phyloP scores from a whole-genome alignment of 2,329 filamentous ascomycete species.

The Ceratocystis harringtonii region DNA sequence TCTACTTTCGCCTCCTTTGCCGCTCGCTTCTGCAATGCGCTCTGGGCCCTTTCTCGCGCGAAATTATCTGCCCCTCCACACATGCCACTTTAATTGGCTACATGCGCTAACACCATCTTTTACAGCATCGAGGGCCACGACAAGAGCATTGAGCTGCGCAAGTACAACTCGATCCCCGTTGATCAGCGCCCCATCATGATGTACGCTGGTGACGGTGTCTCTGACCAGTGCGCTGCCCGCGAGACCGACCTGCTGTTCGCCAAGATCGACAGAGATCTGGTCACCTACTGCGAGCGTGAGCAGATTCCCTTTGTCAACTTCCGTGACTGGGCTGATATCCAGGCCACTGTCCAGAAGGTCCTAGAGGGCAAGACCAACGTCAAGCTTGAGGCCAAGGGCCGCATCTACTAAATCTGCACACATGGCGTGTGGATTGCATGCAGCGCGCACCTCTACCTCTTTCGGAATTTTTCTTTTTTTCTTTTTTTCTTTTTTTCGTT shows the following conservation, averaged over 20 bases:
- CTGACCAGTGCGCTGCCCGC: conserved; percentile 76
- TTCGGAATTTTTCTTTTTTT: background rate
- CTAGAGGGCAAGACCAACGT: conserved; percentile 55
- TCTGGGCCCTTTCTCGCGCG: background rate
- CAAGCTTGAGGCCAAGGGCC: conserved; percentile 48
- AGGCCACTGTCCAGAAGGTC: conserved; percentile 61
- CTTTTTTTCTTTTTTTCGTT: background rate
- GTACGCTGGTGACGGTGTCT: conserved; percentile 91
- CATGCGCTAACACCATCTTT: background rate
- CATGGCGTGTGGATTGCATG: conserved; percentile 1
- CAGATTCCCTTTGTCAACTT: conserved; percentile 80
- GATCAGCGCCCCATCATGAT: conserved; percentile 63
- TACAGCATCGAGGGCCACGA: conserved; percentile 78
- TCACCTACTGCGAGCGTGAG: conserved; percentile 72
- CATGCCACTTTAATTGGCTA: background rate
- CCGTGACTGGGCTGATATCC: conserved; percentile 67
- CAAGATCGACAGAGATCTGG: conserved; percentile 70
- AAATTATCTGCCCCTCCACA: background rate
- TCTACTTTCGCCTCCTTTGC: background rate
- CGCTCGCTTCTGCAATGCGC: background rate
- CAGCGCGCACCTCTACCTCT: background rate
- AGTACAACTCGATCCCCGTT: conserved; percentile 60
- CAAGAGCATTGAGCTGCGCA: conserved; percentile 81
- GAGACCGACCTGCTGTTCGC: conserved; percentile 91
- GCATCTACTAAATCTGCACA: conserved; percentile 18